Evolutionary conservation across 192 early-diverging fungal genomes (phyloP).

Genomic region (Cetraspora pellucida): DNA sequence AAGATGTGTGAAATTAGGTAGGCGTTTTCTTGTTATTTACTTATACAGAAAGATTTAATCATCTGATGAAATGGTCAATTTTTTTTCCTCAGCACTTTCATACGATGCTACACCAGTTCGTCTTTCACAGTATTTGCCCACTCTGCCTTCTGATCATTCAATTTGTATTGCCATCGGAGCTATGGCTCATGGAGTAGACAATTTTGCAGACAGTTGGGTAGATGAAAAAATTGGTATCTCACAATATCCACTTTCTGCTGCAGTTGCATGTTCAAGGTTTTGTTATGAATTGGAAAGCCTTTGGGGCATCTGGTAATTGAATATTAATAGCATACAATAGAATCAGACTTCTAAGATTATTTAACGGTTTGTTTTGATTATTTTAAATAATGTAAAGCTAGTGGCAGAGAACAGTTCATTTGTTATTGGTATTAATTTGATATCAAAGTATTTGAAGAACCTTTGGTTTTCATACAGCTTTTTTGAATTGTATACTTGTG

Average conservation of each 20-base stretch:
- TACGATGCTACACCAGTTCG: constrained; percentile 86
- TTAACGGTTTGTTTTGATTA: no score
- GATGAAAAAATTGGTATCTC: constrained; percentile 98
- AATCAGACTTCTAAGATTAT: not conserved
- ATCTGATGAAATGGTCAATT: not conserved
- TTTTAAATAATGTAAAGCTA: no score
- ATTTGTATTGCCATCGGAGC: constrained; percentile 94
- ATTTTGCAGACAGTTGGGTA: constrained; percentile 93
- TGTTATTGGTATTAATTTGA: no score
- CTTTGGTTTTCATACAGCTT: no score
- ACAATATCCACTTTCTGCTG: constrained; percentile 94
- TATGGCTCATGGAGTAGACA: constrained; percentile 93
- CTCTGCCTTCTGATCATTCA: constrained; percentile 76
- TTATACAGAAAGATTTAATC: not conserved
- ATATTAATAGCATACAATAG: not conserved
- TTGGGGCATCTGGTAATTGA: constrained; percentile 79
- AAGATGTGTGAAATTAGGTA: constrained; percentile 84
- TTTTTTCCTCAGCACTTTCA: constrained; percentile 66
- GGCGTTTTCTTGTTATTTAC: constrained; percentile 29
- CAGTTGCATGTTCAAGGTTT: constrained; percentile 96
- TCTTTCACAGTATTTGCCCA: constrained; percentile 78
- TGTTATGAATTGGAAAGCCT: constrained; percentile 86
- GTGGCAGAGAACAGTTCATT: no score
- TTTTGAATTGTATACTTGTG: no score
- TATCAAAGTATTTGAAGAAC: no score